Evolutionary conservation across 768 basidiomycete species (phyloP), one percentile per base, ranked within the genome.

Genomic region (Cystobasidium ongulense): DNA sequence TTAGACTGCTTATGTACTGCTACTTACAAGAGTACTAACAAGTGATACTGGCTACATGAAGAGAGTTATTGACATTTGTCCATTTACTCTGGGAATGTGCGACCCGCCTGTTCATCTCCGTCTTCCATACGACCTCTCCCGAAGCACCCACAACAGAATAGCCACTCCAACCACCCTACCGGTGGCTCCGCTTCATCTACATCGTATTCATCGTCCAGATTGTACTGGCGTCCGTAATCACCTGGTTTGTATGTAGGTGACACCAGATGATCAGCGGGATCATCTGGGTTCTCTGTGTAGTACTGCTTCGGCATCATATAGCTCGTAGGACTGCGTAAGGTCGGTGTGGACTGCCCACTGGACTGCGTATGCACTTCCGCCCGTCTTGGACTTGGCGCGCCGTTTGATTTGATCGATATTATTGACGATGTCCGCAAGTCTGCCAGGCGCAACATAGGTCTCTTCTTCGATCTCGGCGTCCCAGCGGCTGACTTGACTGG

Each of bases 91-190:
- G 68, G 68, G 38, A 54, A 54, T 5, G 68, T 71, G 13, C 68
- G 33, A 15, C 68, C 68, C 5, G 68, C 68, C 38, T 71, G 68
- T 25, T 57, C 68, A 21, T 71, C 68, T 33, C 33, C 53, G 13
- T 71, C 68, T 17, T 54, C 52, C 2, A 54, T n/a, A 18, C 21
- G n/a, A 71, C 31, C 15, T 29, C 52, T 59, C 3, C 68, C 54
- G 21, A 31, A 71, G 54, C 68, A 71, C 1, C 68, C 68, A 43
- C 68, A 71, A 38, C 68, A 71, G 29, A 71, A 38, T 31, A 71
- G 29, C 29, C 43, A 71, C 25, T 71, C 29, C 50, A 36, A 27
- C 68, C 68, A 71, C 7, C 36, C 33, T 5, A 71, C 36, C 18
- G 43, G 65, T 11, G 41, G 25, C 2, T 53, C 43, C 11, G 29